Base-by-base conservation (phyloP, 768 basidiomycete species). In the Paxillus ammoniavirescens region DNA sequence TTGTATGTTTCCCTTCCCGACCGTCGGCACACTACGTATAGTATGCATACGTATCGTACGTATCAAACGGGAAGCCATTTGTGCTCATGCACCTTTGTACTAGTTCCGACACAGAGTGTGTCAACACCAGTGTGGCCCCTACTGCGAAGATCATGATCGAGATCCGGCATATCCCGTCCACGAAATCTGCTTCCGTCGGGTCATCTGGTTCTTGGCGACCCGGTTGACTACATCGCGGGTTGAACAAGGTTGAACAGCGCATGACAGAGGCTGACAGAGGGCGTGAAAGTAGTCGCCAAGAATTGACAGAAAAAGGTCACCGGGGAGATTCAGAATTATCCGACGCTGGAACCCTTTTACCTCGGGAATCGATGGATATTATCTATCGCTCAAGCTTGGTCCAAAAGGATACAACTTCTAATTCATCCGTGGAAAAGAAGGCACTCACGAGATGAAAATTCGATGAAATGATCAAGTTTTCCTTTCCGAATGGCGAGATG, bases 131-230 rank as follows among this genome's bases (percentile, higher is more conserved):
- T 1, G 50, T 61, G 60, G n/a, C n/a, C n/a, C n/a, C n/a, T 17
- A 46, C 3, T 37, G 4, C 37, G 35, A 46, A 21, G 42, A 57
- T 65, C 63, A 40, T 38, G 57, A 66, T 66, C 57, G 47, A 52
- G 23, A 42, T 17, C 55, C 65, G 64, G 65, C 60, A 65, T 61
- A 26, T 50, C 14, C 65, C 65, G 65, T 44, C 4, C 26, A 43
- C 50, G 17, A 35, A 43, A n/a, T 57, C 36, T 21, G 33, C 52
- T 55, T 51, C 55, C 61, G 57, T 60, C 58, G 60, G 63, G 26
- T 26, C 23, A 26, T 3, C n/a, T n/a, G n/a, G n/a, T 3, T 21
- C 21, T 21, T 21, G 21, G 21, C 21, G 21, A 21, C 21, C 21
- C 3, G 21, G 21, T 21, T 21, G 26, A 26, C 26, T 26, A 6